Evolutionary conservation across 805 yeast genomes (phyloP).

Genomic region (Ogataea nakhonphanomensis): DNA sequence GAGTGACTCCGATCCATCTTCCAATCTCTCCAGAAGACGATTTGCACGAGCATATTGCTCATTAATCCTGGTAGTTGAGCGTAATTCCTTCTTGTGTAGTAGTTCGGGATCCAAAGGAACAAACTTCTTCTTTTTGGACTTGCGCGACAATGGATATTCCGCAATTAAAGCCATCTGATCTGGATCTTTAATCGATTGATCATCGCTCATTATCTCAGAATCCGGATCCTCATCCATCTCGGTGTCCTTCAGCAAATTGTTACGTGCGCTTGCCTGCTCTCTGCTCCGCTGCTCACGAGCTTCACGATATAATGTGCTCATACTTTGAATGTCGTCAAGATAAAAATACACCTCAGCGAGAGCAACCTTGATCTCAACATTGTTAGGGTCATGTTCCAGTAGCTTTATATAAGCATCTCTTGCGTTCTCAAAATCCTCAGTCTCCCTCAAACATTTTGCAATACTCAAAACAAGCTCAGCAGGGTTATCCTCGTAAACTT

Average conservation of each 20-base stretch:
- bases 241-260: constrained; percentile 22
- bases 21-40: constrained; percentile 47
- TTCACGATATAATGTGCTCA: constrained; percentile 51
- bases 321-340: constrained; percentile 56
- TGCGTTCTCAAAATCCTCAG: constrained; percentile 66
- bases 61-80: constrained; percentile 36
- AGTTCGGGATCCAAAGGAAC: constrained; percentile 26
- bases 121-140: constrained; percentile 19
- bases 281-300: constrained; percentile 42
- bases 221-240: constrained; percentile 19
- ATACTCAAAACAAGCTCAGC: constrained; percentile 54
- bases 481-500: constrained; percentile 49
- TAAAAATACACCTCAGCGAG: constrained; percentile 80
- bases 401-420: constrained; percentile 54
- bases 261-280: constrained; percentile 29
- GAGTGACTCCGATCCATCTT: constrained; percentile 27
- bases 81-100: constrained; percentile 28
- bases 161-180: constrained; percentile 33
- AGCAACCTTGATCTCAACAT: constrained; percentile 70
- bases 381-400: constrained; percentile 52
- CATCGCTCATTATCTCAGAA: constrained; percentile 20
- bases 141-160: constrained; percentile 28
- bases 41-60: constrained; percentile 47
- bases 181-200: constrained; percentile 19
- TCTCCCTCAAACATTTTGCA: constrained; percentile 75